Conservation (phyloP, 768 basidiomycete species). For the Piloderma croceum region DNA sequence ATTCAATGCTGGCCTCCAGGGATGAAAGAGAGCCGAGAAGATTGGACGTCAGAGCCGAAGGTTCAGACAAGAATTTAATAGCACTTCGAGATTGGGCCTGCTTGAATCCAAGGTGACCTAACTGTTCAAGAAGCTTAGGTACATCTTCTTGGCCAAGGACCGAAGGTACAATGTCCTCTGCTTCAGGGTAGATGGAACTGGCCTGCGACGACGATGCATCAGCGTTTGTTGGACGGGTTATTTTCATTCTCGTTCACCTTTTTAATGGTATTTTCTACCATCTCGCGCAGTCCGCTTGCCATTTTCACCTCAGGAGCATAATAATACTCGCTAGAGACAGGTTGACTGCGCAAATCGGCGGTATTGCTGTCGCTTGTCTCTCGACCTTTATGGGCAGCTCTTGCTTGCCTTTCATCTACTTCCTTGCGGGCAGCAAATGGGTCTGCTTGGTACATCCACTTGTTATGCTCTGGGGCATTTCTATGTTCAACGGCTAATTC, state of each 20-base stretch:
- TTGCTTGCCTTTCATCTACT: conserved; percentile 62
- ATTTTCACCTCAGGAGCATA: conserved; percentile 76
- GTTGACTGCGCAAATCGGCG: background rate
- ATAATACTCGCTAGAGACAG: conserved; percentile 34
- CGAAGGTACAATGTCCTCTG: conserved; percentile 27
- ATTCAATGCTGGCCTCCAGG: conserved; percentile 77
- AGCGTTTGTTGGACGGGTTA: too few species aligned
- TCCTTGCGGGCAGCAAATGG: conserved; percentile 72
- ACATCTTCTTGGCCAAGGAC: conserved; percentile 39
- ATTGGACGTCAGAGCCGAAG: conserved; percentile 55
- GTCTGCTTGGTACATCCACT: conserved; percentile 86
- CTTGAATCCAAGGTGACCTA: conserved; percentile 65
- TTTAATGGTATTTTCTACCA: conserved; percentile 78
- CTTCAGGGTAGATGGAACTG: conserved; percentile 46
- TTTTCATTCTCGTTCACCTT: conserved; percentile 59
- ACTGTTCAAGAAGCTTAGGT: conserved; percentile 43
- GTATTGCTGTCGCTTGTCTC: conserved; percentile 11
- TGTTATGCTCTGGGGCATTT: conserved; percentile 56
- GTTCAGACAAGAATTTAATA: conserved; percentile 48
- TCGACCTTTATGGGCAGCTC: conserved; percentile 44
- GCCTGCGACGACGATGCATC: too few species aligned
- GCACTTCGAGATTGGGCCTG: conserved; percentile 45
- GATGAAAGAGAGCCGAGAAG: conserved; percentile 56
- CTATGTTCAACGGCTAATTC: conserved; percentile 69
- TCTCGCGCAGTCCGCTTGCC: conserved; percentile 66